Base-by-base conservation (phyloP, 2,329 filamentous ascomycete genomes). In the Talaromyces sp. region DNA sequence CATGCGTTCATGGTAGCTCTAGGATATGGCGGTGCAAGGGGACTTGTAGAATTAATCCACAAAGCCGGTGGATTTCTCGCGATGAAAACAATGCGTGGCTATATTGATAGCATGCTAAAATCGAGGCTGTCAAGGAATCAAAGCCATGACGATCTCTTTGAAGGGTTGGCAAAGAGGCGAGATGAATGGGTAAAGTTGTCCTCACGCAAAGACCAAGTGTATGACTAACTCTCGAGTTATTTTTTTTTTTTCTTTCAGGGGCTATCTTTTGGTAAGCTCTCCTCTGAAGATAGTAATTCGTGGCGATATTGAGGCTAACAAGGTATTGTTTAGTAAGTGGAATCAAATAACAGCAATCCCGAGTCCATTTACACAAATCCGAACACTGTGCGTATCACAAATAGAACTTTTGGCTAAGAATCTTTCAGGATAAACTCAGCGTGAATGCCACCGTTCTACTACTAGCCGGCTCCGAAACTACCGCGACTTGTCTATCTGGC, bases 391-490 rank as follows among this genome's bases (percentile, higher is more conserved):
- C n/a, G n/a, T n/a, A n/a, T n/a, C n/a, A n/a, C n/a, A n/a, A n/a
- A n/a, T n/a, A n/a, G n/a, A n/a, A n/a, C n/a, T n/a, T n/a, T n/a
- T n/a, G n/a, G n/a, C n/a, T n/a, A n/a, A n/a, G n/a, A 19, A 43
- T 43, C 4, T 43, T n/a, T 43, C 7, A 43, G 40, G 40, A 43
- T 4, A 43, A 43, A 43, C n/a, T 43, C 2, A 8, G 40, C n/a
- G 40, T 43, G n/a, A 43, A 43, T 43, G 40, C 40, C 15, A 43
- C 74, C 13, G 45, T 81, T 25, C n/a, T 43, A n/a, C 40, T 43
- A 3, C n/a, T 43, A 68, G 81, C 79, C 0, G 81, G 82, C 0
- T 76, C 73, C 17, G 81, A 83, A 65, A 83, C 82, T 0, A 83
- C 80, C 0, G 80, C 81, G 0, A 81, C 80, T 0, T 69, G 76